Conservation (phyloP, 2,329 filamentous ascomycete genomes). For the Diaporthe humulicola region DNA sequence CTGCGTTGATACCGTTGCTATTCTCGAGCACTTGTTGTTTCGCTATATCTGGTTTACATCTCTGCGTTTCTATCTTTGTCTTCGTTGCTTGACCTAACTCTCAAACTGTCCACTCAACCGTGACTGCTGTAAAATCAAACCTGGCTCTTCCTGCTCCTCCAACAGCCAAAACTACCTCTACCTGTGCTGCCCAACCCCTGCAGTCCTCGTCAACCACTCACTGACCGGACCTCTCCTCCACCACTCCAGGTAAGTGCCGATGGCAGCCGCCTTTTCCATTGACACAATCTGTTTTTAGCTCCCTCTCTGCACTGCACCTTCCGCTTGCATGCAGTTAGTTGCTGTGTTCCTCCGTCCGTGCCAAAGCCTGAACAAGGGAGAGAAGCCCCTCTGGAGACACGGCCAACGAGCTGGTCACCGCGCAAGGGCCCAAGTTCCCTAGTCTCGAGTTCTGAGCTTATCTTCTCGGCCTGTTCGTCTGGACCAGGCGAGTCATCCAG, state of each 20-base stretch:
- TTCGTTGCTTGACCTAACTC: background rate
- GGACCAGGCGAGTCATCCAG: slow-evolving; percentile 29
- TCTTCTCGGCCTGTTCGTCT: background rate
- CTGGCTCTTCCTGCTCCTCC: background rate
- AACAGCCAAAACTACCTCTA: background rate
- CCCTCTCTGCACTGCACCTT: background rate
- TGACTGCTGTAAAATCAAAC: background rate
- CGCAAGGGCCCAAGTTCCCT: background rate
- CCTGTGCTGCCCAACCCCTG: background rate
- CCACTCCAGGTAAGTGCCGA: slow-evolving; percentile 29
- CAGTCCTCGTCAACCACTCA: background rate
- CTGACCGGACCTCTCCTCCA: slow-evolving; percentile 4
- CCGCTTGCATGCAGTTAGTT: slow-evolving; percentile 20
- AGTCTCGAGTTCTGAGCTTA: background rate
- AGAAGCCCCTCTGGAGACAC: background rate
- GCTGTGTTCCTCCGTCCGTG: background rate
- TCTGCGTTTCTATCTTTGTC: background rate
- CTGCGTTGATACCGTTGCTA: slow-evolving; percentile 16
- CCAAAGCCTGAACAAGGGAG: background rate
- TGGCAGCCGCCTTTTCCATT: slow-evolving; percentile 23
- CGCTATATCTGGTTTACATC: background rate
- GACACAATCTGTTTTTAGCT: slow-evolving; percentile 20
- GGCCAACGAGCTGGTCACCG: background rate
- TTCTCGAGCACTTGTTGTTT: slow-evolving; percentile 23
- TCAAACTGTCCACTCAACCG: background rate